Base-by-base conservation (phyloP, 495 filamentous ascomycete genomes). In the Parathielavia appendiculata region DNA sequence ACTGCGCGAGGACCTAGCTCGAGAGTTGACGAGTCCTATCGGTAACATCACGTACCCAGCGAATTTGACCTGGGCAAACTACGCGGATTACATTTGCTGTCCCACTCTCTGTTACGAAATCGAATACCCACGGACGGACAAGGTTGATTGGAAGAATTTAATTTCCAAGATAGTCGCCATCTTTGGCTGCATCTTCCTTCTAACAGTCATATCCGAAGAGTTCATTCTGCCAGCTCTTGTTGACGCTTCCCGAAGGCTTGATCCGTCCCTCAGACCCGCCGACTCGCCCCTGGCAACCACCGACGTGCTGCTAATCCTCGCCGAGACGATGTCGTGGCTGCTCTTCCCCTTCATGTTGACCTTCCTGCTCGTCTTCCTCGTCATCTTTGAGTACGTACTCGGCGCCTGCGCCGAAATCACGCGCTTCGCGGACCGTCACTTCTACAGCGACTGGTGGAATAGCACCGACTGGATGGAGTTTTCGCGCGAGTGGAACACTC, bases 401-500 rank as follows among this genome's bases (percentile, higher is more conserved):
- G 93, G 93, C 50, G 92, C 92, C 38, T 97, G 95, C 66, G 93
- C 91, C 11, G 93, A 97, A 71, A 85, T 97, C 58, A 97, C 93
- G 19, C 84, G 88, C 54, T 97, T 97, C 64, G 92, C 88, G 20
- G 92, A 97, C 71, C 83, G 92, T 11, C 91, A 93, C 70, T 97
- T 97, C 73, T 97, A 97, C 72, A 86, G 87, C 26, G 92, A 97
- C 77, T 97, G 92, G 92, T 97, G 92, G 92, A 90, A 90, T 73
- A 81, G 76, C 54, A 86, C 84, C 57, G 86, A 89, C 76, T 90
- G 91, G 92, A 86, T 98, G 57, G 93, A 98, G 71, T 98, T 98
- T 73, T 92, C 87, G 19, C 81, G 93, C 55, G 91, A 97, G 76
- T 98, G 93, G 93, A 98, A 98, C 69, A 85, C 95, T 44, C 93